Percentiles rank a stretch among this genome's conserved stretches.
Conservation (phyloP, 2,329 filamentous ascomycete species). For the Ophiostoma himal-ulmi region DNA sequence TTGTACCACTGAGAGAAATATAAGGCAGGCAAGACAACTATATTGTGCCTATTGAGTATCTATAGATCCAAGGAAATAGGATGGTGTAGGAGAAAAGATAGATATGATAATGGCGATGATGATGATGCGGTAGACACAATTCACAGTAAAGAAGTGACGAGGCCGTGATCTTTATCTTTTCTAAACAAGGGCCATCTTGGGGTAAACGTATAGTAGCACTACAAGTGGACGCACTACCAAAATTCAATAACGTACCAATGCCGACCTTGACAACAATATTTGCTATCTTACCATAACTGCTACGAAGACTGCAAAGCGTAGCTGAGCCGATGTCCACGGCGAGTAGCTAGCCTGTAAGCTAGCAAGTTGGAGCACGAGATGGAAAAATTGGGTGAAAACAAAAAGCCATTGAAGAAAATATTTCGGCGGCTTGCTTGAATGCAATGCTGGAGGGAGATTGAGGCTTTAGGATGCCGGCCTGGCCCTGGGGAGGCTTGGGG, state of each 20-base stretch:
- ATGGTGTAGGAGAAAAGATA: not conserved
- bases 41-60: not conserved
- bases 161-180: slow-evolving; percentile 6
- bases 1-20: not conserved
- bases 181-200: not conserved
- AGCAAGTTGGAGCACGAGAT: slow-evolving; percentile 1
- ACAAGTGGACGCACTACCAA: not conserved
- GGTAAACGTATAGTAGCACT: not conserved
- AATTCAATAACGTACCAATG: not conserved
- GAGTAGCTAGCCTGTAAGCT: slow-evolving; percentile 2
- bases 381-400: not conserved
- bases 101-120: not conserved
- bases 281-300: not conserved
- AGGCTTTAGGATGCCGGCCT: not conserved
- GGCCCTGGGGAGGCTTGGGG: not conserved
- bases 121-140: not conserved
- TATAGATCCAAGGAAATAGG: not conserved
- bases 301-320: not conserved
- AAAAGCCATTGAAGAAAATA: not conserved
- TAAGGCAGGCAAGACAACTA: not conserved
- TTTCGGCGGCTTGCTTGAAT: not conserved
- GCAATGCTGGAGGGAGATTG: not conserved
- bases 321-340: not conserved
- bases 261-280: not conserved
- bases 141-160: not conserved